Evolutionary conservation across 148 eudicot genomes (phyloP), one percentile per base, ranked within the genome.

Genomic region (Euryodendron excelsum): DNA sequence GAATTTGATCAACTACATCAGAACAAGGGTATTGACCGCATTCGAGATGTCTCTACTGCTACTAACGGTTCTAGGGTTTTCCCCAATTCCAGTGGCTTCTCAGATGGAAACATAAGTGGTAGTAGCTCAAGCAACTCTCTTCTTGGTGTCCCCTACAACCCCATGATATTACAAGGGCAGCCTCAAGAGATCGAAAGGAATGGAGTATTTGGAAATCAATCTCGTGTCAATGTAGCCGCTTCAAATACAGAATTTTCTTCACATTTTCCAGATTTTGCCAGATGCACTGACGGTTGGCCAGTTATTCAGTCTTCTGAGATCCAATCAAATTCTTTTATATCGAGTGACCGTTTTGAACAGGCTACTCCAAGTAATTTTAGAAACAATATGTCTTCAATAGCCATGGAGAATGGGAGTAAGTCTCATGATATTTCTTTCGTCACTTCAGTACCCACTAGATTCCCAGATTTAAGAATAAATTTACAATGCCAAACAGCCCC

Each of bases 1-100:
- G 90, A 91, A 44, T 79, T 86, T 25, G 86, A 84, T 68, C 90
- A 83, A 34, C 76, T 85, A 58, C 86, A 85, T 52, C 87, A 66
- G 2, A 84, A 77, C 55, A 83, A 77, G 21, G 76, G 62, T 59
- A 31, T 73, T 17, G 68, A 66, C 1, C 59, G 61, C 14, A 31
- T 67, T 15, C 84, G 69, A 70, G 85, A 75, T 28, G 48, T 78
- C 63, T 58, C 78, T 28, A 21, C 55, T 25, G 50, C 68, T 45
- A 69, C 59, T 75, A 55, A 74, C 36, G 55, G 50, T 17, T 52
- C 80, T 23, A 45, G 61, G 58, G 36, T 34, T 41, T 61, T 77
- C 69, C 59, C 75, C 45, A 55, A 52, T 78, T 72, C 78, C 7
- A 13, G 61, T 11, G 21, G 31, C 69, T 70, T 67, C 79, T 77